Evolutionary conservation across 2,329 filamentous ascomycete species (phyloP), one percentile per base, ranked within the genome.

Genomic region (Phaeosphaeriaceae sp.): DNA sequence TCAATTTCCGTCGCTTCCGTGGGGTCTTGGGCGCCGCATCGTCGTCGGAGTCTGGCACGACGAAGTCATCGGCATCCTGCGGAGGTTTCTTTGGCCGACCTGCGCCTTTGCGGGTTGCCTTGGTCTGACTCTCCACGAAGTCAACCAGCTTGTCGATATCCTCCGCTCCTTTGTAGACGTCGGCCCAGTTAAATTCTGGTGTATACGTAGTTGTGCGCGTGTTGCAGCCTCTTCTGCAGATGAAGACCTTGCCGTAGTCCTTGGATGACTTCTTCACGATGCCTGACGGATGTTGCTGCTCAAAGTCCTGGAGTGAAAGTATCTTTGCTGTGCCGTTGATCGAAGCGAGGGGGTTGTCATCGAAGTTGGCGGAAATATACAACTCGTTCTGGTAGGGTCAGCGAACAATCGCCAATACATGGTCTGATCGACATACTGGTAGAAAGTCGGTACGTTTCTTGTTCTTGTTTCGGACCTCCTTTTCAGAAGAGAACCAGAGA

Each of bases 401-500:
- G 64, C 36, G 55, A 61, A 33, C 7, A 41, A 3, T 50, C 21
- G 21, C 41, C 24, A 21, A 9, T 9, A 44, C 22, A 45, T 7
- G 27, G 13, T 24, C 11, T 40, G 27, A 68, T 46, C 21, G 24
- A 47, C 80, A 57, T 80, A 91, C 88, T 72, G 86, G 86, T 52
- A 96, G 77, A 58, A 87, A 92, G 78, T 99, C 95, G 13, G 82
- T 85, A 70, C 92, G 84, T 80, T 95, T 96, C 79, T 91, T 94
- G 57, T 88, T 86, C 73, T 89, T 90, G 69, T 91, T 95, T 25
- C 89, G 87, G 60, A 97, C 92, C 78, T 98, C 94, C 70, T 90
- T 91, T 69, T 96, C 91, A 0, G 91, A 92, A 0, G 91, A 93
- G 74, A 99, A 97, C 95, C 95, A 99, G 85, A 97, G 89, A 72